Evolutionary conservation across 148 eudicot genomes (phyloP).

Genomic region (Hydrangea macrophylla): DNA sequence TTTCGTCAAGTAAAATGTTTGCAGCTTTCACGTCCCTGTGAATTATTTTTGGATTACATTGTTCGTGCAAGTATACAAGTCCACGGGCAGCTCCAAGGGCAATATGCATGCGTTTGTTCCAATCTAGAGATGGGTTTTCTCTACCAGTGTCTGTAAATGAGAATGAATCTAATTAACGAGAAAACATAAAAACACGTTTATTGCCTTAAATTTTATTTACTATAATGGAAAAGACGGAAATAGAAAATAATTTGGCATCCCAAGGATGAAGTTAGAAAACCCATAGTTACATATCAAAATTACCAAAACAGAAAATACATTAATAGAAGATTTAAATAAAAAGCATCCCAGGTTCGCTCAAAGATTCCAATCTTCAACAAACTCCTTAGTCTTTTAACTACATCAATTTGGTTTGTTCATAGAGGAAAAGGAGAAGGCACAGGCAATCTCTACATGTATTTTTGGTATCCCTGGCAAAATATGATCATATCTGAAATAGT

Average conservation of each 20-base stretch:
- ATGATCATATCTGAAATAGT: neutral
- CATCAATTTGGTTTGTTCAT: neutral
- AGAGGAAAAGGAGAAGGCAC: neutral
- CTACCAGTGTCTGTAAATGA: constrained; percentile 46
- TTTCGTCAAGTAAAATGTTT: constrained; percentile 81
- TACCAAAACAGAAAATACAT: neutral
- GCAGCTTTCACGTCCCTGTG: constrained; percentile 98
- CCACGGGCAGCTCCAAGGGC: constrained; percentile 88
- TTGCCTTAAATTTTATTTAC: constrained; percentile 1
- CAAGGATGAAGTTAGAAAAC: neutral
- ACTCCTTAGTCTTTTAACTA: neutral
- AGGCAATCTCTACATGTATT: too few species aligned
- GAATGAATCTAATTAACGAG: constrained; percentile 1
- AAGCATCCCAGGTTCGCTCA: neutral
- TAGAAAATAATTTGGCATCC: neutral
- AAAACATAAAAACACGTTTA: neutral
- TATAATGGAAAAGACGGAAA: too few species aligned
- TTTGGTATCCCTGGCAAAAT: neutral
- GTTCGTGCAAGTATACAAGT: constrained; percentile 85
- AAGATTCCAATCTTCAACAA: neutral
- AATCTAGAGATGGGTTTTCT: constrained; percentile 68
- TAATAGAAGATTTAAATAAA: neutral
- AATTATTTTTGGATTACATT: constrained; percentile 86
- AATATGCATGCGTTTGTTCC: constrained; percentile 81
- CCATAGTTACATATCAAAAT: neutral